phyloP scores from a whole-genome alignment of 2,329 filamentous ascomycete genomes.

The Alternaria triticimaculans region DNA sequence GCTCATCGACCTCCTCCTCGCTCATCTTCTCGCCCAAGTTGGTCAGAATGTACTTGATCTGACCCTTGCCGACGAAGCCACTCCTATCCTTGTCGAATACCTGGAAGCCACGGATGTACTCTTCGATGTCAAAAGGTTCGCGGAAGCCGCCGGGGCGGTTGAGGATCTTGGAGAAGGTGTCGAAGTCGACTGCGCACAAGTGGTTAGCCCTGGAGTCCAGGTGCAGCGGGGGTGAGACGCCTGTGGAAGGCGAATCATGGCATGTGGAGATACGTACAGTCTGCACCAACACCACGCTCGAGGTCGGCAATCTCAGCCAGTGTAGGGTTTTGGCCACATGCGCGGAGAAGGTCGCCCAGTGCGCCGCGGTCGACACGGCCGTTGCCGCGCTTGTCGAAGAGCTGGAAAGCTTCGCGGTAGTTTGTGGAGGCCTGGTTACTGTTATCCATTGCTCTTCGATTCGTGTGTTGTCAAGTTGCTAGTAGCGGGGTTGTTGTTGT shows the following conservation, averaged over 20 bases:
- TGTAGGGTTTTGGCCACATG: slow-evolving; percentile 97
- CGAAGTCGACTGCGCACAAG: slow-evolving; percentile 80
- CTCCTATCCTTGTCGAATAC: slow-evolving; percentile 99
- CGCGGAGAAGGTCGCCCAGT: slow-evolving; percentile 91
- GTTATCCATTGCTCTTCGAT: slow-evolving; percentile 44
- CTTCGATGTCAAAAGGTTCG: slow-evolving; percentile 95
- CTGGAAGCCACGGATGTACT: slow-evolving; percentile 98
- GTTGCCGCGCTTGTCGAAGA: slow-evolving; percentile 99
- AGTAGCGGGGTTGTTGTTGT: slow-evolving; percentile 7
- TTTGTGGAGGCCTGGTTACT: slow-evolving; percentile 76
- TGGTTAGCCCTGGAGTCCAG: slow-evolving; percentile 2
- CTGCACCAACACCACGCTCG: slow-evolving; percentile 85
- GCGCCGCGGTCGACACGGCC: slow-evolving; percentile 86
- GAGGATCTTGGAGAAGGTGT: slow-evolving; percentile 94
- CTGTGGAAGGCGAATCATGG: background rate
- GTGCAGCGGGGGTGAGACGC: background rate
- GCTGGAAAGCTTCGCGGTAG: slow-evolving; percentile 99
- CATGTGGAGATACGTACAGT: slow-evolving; percentile 72
- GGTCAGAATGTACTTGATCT: slow-evolving; percentile 96
- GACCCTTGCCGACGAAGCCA: slow-evolving; percentile 95
- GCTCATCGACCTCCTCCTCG: slow-evolving; percentile 97
- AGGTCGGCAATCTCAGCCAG: slow-evolving; percentile 90
- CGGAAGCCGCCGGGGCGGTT: slow-evolving; percentile 98
- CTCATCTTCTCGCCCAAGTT: slow-evolving; percentile 99
- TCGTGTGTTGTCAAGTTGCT: slow-evolving; percentile 10